Conservation (phyloP, 2,329 filamentous ascomycete species). For the Ampelomyces quisqualis region DNA sequence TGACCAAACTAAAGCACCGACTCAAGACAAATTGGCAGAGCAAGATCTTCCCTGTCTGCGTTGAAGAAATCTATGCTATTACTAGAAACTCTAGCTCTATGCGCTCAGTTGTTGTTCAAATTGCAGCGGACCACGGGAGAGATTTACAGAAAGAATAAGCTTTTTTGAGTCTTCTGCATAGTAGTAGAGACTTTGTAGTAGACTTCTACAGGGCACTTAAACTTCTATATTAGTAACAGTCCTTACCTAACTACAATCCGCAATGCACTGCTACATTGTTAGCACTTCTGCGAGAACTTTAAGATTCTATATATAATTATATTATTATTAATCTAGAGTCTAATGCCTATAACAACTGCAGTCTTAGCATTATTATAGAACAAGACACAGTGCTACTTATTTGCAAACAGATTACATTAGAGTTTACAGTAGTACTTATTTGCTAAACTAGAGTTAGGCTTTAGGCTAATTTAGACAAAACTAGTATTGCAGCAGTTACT, state of each 20-base stretch:
- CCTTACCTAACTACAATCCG: no score
- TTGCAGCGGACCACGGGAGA: background rate
- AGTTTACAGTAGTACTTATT: background rate
- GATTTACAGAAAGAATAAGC: background rate
- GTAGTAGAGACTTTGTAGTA: background rate
- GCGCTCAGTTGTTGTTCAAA: background rate
- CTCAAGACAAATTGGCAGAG: background rate
- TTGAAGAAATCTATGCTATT: background rate
- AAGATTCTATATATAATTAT: constrained; percentile 1
- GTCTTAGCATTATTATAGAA: background rate
- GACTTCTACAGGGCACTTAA: no score
- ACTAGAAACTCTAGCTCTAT: background rate
- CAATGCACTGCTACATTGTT: background rate
- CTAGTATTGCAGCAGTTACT: background rate
- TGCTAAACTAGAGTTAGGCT: background rate
- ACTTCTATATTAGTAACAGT: no score
- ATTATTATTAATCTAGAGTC: constrained; percentile 1
- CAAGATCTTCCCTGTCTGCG: background rate
- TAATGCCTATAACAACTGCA: background rate
- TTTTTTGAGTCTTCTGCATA: background rate
- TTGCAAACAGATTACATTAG: background rate
- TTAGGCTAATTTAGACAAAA: background rate
- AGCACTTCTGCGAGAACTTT: background rate
- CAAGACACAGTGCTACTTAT: background rate
- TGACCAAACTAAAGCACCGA: background rate